phyloP scores from a whole-genome alignment of 2,329 filamentous ascomycete genomes.

The Dactylellina cionopaga region DNA sequence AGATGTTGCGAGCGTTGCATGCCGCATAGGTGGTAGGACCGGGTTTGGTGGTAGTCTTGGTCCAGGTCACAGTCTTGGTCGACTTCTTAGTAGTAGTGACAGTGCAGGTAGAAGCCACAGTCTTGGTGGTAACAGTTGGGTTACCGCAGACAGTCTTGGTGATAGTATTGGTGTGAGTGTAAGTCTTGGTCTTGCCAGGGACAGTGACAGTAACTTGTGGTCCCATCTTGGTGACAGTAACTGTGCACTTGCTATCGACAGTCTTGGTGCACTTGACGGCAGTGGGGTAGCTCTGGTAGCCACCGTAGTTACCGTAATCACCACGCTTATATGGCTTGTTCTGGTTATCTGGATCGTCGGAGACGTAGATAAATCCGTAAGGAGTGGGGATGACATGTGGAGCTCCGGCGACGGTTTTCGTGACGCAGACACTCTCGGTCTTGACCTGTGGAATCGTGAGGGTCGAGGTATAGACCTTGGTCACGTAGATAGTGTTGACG shows the following conservation, averaged over 20 bases:
- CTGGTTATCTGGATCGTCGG: conserved; percentile 28
- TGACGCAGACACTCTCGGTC: no score
- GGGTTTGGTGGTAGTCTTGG: conserved; percentile 6
- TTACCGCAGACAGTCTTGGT: conserved; percentile 15
- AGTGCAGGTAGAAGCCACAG: conserved; percentile 15
- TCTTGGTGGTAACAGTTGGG: conserved; percentile 1
- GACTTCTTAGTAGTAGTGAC: conserved; percentile 23
- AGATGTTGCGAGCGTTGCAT: conserved; percentile 21
- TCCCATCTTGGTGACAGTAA: no score
- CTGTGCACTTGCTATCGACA: no score
- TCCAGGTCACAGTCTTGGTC: no score
- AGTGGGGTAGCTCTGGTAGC: conserved; percentile 16
- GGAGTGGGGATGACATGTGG: conserved; percentile 30
- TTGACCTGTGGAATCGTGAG: no score
- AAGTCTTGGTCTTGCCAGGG: conserved; percentile 26
- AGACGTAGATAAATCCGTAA: conserved; percentile 25
- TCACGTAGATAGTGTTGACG: conserved; percentile 36
- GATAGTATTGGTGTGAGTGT: conserved; percentile 16
- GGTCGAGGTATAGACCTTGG: conserved; percentile 1
- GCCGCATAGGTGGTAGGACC: conserved; percentile 21
- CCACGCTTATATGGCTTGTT: no score
- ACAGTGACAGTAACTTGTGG: conserved; percentile 13
- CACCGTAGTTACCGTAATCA: no score
- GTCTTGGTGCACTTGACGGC: conserved; percentile 45
- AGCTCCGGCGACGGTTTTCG: background rate